Base-by-base conservation (phyloP, 108 stramenopile species). In the Aurantiochytrium sp. region DNA sequence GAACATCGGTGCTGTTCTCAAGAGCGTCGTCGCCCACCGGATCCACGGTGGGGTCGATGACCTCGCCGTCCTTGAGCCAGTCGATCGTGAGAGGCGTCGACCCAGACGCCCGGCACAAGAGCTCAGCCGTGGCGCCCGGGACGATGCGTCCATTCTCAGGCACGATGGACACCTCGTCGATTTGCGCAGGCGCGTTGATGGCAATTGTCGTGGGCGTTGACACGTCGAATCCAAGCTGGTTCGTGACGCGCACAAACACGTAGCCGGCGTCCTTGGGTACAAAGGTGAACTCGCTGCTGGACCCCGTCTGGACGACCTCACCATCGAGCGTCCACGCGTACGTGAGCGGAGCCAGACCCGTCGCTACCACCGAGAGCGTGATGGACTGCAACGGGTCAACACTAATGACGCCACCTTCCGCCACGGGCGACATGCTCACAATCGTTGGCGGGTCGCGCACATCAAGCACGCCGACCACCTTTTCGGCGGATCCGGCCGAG, bases 371-470 rank as follows among this genome's bases (percentile, higher is more conserved):
- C 15, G 42, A n/a, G n/a, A 81, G 73, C 21, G 39, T 81, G 6
- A 48, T n/a, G 6, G 21, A 30, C 4, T 81, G 73, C 45, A 48
- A 3, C 12, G 73, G 73, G 32, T 81, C 73, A 24, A 81, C 42
- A 12, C 10, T 48, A 6, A 81, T 6, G 6, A 48, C 6, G 10
- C 73, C 73, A 2, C 73, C 73, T 21, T 41, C 73, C 0, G 39
- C 73, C 6, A 81, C 45, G 39, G 73, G 73, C 30, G 1, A 12
- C 42, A 81, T 48, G 27, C 45, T 37, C 27, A 81, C n/a, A 48
- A 81, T 81, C 2, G 73, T 48, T 48, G 73, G 73, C 6, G 73
- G 73, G 24, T 81, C 73, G 73, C 73, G 73, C 6, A 81, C 73
- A 19, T 41, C 39, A 17, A 81, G n/a, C 15, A 27, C 24, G n/a